A percentile compares a stretch with the other conserved stretches of the same genome.
phyloP scores from a whole-genome alignment of 306 rosid genomes.

The Cucumis hystrix region DNA sequence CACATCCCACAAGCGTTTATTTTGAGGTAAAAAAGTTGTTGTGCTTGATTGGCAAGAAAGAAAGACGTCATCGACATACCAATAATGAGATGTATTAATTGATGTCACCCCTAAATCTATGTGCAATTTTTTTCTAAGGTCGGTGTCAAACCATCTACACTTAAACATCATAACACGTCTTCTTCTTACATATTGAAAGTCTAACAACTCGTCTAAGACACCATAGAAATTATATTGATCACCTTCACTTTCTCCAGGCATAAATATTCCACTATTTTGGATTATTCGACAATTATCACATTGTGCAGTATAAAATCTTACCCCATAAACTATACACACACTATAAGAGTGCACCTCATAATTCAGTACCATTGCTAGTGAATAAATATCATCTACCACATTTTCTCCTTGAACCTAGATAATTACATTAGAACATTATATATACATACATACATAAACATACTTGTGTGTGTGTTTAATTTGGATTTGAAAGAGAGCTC shows the following conservation, averaged over 20 bases:
- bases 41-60: too few relatives aligned
- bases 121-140: background rate
- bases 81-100: too few relatives aligned
- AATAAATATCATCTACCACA: background rate
- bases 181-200: background rate
- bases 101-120: too few relatives aligned
- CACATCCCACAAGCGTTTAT: too few relatives aligned
- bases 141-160: constrained; percentile 5
- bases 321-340: background rate
- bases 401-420: too few relatives aligned
- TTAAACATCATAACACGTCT: background rate
- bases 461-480: too few relatives aligned
- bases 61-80: too few relatives aligned
- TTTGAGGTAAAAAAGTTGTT: too few relatives aligned
- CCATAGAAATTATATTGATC: background rate
- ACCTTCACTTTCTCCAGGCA: background rate
- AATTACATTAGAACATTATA: background rate
- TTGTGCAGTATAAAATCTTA: background rate
- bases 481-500: too few relatives aligned
- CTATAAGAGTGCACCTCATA: background rate
- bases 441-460: too few relatives aligned
- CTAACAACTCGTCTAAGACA: background rate
- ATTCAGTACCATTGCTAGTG: background rate
- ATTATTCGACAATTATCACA: background rate
- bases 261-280: background rate